Conservation (phyloP, 805 yeast genomes). For the Blastobotrys americana region DNA sequence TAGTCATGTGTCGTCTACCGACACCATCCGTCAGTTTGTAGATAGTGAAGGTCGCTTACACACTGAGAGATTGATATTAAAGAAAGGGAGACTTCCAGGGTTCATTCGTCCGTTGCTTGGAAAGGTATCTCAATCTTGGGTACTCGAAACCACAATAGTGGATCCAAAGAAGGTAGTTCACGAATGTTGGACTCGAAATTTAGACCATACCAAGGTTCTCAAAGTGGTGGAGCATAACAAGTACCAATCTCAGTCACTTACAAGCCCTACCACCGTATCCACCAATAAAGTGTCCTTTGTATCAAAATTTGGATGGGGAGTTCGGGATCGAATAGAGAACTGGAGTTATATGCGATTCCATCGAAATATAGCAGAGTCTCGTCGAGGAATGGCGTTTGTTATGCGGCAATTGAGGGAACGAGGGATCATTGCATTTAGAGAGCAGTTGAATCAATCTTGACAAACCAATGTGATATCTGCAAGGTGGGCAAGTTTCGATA, state of each 20-base stretch:
- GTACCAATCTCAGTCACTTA: constrained; percentile 33
- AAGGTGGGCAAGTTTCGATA: too few relatives aligned
- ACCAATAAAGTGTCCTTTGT: constrained; percentile 59
- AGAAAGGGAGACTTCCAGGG: constrained; percentile 71
- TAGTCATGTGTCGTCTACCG: constrained; percentile 75
- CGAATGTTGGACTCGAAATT: constrained; percentile 67
- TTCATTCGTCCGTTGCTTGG: constrained; percentile 76
- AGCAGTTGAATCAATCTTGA: constrained; percentile 12
- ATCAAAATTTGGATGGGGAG: constrained; percentile 57
- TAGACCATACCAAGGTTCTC: constrained; percentile 75
- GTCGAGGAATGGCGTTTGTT: constrained; percentile 69
- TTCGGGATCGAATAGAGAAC: constrained; percentile 67
- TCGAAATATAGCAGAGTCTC: constrained; percentile 57
- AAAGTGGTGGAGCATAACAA: constrained; percentile 70
- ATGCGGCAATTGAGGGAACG: constrained; percentile 48
- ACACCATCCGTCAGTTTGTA: constrained; percentile 57
- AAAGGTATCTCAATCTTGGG: constrained; percentile 63
- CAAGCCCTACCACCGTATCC: constrained; percentile 37
- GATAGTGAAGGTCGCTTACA: constrained; percentile 58
- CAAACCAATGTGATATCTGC: too few relatives aligned
- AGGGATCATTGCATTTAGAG: constrained; percentile 17
- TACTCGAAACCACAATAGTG: constrained; percentile 69
- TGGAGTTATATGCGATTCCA: constrained; percentile 72
- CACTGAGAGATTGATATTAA: constrained; percentile 67
- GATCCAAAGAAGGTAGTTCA: constrained; percentile 52